Conservation (phyloP, 352 stramenopile species). For the Pythium aristosporum region DNA sequence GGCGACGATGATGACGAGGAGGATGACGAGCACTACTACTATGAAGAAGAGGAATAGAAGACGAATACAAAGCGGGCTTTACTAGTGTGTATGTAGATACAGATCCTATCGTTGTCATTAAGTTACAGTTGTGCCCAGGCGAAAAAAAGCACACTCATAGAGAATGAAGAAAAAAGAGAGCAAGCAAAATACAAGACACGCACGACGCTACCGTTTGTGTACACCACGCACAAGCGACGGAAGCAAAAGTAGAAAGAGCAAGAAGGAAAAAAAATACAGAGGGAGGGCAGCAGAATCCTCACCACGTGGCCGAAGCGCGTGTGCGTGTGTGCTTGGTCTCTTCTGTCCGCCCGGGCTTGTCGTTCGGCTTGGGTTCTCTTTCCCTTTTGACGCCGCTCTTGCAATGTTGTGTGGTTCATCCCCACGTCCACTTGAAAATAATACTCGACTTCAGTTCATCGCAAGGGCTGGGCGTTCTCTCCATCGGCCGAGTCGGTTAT, state of each 20-base stretch:
- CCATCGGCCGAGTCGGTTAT: conserved; percentile 2
- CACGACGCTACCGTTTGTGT: conserved; percentile 17
- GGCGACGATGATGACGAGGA: conserved; percentile 32
- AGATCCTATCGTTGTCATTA: conserved; percentile 23
- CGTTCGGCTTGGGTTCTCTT: not conserved
- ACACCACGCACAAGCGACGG: conserved; percentile 21
- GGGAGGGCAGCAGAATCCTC: conserved; percentile 9
- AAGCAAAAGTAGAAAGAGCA: not conserved
- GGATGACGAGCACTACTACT: conserved; percentile 40
- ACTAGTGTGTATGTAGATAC: conserved; percentile 4
- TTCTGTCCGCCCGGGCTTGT: conserved; percentile 3
- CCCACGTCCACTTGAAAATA: conserved; percentile 27
- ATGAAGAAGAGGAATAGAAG: conserved; percentile 29
- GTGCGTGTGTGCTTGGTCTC: not conserved
- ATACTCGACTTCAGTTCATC: conserved; percentile 15
- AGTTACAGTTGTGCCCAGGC: conserved; percentile 29
- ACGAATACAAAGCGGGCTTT: not conserved
- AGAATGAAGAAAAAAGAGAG: conserved; percentile 17
- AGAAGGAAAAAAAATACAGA: conserved; percentile 1
- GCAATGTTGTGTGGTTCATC: conserved; percentile 24
- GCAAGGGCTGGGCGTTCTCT: not conserved
- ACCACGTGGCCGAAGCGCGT: conserved; percentile 10
- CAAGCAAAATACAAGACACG: not conserved
- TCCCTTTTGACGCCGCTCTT: conserved; percentile 1
- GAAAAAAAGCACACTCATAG: conserved; percentile 17